Conservation (phyloP, 177 flowering plant species). For the Vitis hybrid region DNA sequence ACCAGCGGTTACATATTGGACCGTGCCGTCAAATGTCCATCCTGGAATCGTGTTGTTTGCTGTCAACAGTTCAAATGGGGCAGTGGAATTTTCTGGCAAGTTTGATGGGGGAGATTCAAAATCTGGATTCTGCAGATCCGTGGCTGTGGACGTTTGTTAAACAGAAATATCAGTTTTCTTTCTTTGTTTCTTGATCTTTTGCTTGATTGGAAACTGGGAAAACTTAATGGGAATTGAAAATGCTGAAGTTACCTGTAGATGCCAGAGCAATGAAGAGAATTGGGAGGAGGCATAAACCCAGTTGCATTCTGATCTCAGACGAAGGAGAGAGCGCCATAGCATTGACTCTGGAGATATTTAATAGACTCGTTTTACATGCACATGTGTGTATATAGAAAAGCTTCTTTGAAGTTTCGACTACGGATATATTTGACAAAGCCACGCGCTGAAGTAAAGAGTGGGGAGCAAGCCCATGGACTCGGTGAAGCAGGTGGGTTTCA, state of each 20-base stretch:
- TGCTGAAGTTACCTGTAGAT: constrained; percentile 15
- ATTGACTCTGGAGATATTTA: background rate
- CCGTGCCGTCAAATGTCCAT: constrained; percentile 45
- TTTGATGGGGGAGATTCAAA: constrained; percentile 47
- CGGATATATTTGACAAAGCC: too few species aligned
- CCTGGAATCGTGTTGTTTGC: constrained; percentile 40
- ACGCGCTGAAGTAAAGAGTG: too few species aligned
- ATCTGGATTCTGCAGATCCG: constrained; percentile 46
- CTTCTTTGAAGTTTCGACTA: too few species aligned
- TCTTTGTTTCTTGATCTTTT: too few species aligned
- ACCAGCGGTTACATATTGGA: constrained; percentile 33
- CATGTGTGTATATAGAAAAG: too few species aligned
- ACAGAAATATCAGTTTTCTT: too few species aligned
- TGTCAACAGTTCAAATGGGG: constrained; percentile 20
- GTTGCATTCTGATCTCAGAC: constrained; percentile 1
- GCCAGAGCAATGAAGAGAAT: constrained; percentile 6
- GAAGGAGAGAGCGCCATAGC: background rate
- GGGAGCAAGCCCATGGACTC: too few species aligned
- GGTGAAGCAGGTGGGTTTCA: too few species aligned
- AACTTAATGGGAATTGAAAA: too few species aligned
- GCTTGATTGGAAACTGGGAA: too few species aligned
- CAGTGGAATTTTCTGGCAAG: constrained; percentile 22
- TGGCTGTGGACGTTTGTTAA: background rate
- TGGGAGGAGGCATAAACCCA: constrained; percentile 3
- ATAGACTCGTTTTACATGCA: too few species aligned